These are phyloP conservation scores for Backusella luteola DNA, from an alignment of 192 early-diverging fungal genomes.

Conservation along the genomic window DNA sequence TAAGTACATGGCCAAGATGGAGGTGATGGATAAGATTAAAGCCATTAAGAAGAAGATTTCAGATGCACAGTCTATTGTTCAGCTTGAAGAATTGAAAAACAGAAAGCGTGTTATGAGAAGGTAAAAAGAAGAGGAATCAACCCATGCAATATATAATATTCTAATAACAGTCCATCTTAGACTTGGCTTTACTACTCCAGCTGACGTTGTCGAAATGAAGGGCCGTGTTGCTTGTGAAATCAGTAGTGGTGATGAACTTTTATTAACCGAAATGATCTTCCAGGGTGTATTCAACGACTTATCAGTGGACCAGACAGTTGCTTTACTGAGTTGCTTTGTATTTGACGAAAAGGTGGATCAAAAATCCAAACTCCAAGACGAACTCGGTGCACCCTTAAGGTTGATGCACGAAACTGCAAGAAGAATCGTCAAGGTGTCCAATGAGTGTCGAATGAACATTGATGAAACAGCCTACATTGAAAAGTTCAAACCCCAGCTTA, in stretches of 20 bases:
- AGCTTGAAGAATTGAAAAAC: constrained; percentile 90
- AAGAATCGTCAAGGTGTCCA: constrained; percentile 80
- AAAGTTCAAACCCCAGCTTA: constrained; percentile 82
- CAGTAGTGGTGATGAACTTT: constrained; percentile 87
- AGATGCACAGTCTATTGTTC: constrained; percentile 78
- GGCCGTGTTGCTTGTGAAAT: constrained; percentile 98
- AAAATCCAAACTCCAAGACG: constrained; percentile 60
- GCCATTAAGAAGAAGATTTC: constrained; percentile 68
- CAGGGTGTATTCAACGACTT: constrained; percentile 95
- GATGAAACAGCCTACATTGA: constrained; percentile 89
- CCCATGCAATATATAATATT: too few species aligned
- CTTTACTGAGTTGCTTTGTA: constrained; percentile 89
- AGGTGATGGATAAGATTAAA: constrained; percentile 59
- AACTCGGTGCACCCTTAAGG: constrained; percentile 73
- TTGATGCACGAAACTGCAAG: constrained; percentile 83
- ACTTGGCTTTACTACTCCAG: constrained; percentile 79
- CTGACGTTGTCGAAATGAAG: constrained; percentile 94
- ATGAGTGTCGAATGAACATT: constrained; percentile 84
- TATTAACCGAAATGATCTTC: constrained; percentile 97
- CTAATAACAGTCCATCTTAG: neutral
- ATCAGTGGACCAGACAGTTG: constrained; percentile 79
- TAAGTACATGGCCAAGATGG: constrained; percentile 66
- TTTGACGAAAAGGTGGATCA: constrained; percentile 76
- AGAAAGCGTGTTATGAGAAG: constrained; percentile 89
- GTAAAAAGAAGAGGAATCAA: neutral